A percentile compares a stretch with the other conserved stretches of the same genome.
Evolutionary conservation across 2,329 filamentous ascomycete genomes (phyloP).

Genomic region (Phyllosticta paracitricarpa): DNA sequence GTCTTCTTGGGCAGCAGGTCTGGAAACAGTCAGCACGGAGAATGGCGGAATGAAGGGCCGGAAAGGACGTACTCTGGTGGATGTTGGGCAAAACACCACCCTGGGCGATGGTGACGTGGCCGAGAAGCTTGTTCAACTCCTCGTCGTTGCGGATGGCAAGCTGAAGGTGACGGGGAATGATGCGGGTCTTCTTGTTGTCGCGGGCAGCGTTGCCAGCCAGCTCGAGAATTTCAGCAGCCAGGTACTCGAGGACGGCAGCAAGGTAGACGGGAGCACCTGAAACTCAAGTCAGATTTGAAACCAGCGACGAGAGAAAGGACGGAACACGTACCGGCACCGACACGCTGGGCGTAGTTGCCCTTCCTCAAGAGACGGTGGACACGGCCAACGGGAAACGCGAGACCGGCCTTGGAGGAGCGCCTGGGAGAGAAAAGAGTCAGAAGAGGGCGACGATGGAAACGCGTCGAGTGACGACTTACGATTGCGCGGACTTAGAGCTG

Average conservation of each 20-base stretch:
- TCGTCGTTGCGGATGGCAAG: constrained; percentile 99
- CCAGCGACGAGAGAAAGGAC: background rate
- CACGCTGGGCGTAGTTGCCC: constrained; percentile 99
- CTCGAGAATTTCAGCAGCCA: constrained; percentile 97
- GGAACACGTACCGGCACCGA: constrained; percentile 67
- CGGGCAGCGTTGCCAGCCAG: constrained; percentile 96
- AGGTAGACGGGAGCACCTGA: constrained; percentile 85
- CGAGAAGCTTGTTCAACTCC: constrained; percentile 97
- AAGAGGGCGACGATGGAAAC: constrained; percentile 18
- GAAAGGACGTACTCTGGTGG: constrained; percentile 72
- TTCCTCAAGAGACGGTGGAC: constrained; percentile 98
- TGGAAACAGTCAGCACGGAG: constrained; percentile 40
- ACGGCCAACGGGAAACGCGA: constrained; percentile 98
- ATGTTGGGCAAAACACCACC: constrained; percentile 96
- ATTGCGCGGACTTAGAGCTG: constrained; percentile 93
- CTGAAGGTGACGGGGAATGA: constrained; percentile 97
- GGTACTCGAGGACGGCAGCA: constrained; percentile 94
- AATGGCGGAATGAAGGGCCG: background rate
- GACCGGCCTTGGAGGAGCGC: constrained; percentile 97
- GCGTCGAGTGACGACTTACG: constrained; percentile 54
- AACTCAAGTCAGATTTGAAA: constrained; percentile 15
- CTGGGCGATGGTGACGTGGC: constrained; percentile 93
- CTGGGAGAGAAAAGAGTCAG: constrained; percentile 45
- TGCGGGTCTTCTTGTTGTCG: constrained; percentile 99
- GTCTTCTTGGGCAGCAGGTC: constrained; percentile 99